phyloP scores from a whole-genome alignment of 2,329 filamentous ascomycete genomes.

The Chaetomiaceae sp. region DNA sequence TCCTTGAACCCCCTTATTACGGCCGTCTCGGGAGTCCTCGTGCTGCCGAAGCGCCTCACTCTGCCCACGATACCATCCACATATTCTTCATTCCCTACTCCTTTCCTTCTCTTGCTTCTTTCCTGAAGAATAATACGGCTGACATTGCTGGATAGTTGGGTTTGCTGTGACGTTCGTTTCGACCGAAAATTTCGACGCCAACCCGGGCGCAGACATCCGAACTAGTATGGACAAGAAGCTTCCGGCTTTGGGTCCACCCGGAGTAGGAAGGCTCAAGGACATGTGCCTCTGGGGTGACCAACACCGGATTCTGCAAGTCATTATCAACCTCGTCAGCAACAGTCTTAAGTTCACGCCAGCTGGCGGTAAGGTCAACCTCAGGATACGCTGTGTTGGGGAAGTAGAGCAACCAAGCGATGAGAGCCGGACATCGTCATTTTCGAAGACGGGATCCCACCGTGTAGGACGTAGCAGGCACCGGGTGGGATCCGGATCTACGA shows the following conservation, averaged over 20 bases:
- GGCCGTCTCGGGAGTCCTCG: too few relatives aligned
- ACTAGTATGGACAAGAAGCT: constrained; percentile 37
- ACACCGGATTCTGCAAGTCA: constrained; percentile 84
- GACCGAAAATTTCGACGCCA: constrained; percentile 32
- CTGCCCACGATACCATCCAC: too few relatives aligned
- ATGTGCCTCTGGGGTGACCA: constrained; percentile 92
- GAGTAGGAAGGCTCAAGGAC: constrained; percentile 68
- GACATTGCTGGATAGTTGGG: too few relatives aligned
- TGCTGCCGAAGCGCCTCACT: too few relatives aligned
- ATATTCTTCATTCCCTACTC: too few relatives aligned
- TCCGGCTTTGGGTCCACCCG: constrained; percentile 60
- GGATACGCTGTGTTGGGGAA: constrained; percentile 69
- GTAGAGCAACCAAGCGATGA: constrained; percentile 40
- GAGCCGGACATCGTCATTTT: constrained; percentile 51
- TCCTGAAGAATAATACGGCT: too few relatives aligned
- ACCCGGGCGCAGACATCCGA: constrained; percentile 32
- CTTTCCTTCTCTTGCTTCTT: too few relatives aligned
- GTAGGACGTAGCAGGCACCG: constrained; percentile 41
- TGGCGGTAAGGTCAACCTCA: constrained; percentile 69
- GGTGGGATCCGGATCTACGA: constrained; percentile 46
- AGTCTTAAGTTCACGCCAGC: constrained; percentile 84
- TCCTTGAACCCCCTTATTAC: too few relatives aligned
- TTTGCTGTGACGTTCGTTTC: constrained; percentile 70
- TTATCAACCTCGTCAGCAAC: constrained; percentile 91
- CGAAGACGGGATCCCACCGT: constrained; percentile 41